Percentiles rank a stretch among this genome's conserved stretches.
Conservation (phyloP, 192 early-diverging fungal species). For the Mortierella claussenii region DNA sequence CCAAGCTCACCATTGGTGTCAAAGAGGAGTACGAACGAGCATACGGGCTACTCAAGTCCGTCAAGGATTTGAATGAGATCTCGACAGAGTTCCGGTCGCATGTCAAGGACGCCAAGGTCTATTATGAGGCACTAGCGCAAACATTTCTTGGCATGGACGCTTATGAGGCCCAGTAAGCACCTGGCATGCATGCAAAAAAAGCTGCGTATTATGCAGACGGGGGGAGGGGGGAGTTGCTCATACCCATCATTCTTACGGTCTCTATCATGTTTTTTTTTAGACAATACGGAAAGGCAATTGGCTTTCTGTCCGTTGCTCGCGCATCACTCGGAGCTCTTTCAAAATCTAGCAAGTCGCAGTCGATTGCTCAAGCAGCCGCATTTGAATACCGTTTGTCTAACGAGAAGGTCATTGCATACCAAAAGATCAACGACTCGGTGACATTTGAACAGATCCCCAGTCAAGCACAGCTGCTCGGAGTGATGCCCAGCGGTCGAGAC, state of each 20-base stretch:
- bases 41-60: conserved; percentile 62
- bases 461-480: conserved; percentile 55
- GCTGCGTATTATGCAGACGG: too few species aligned
- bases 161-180: conserved; percentile 65
- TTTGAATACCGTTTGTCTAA: conserved; percentile 60
- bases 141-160: conserved; percentile 67
- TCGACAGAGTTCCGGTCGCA: conserved; percentile 63
- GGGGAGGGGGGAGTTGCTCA: too few species aligned
- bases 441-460: conserved; percentile 63
- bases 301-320: conserved; percentile 61
- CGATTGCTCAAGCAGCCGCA: conserved; percentile 55
- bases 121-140: conserved; percentile 61
- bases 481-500: conserved; percentile 66
- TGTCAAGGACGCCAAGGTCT: conserved; percentile 57
- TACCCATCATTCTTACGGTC: too few species aligned
- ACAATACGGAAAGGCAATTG: conserved; percentile 65
- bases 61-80: conserved; percentile 63
- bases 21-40: conserved; percentile 68
- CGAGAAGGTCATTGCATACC: conserved; percentile 54
- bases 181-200: too few species aligned
- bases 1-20: conserved; percentile 66
- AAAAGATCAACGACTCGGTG: conserved; percentile 67
- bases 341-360: conserved; percentile 56
- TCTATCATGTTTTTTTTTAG: conserved; percentile 26
- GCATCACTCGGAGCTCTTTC: conserved; percentile 54